phyloP scores from a whole-genome alignment of 2,329 filamentous ascomycete species.

The Lecanicillium sp. region DNA sequence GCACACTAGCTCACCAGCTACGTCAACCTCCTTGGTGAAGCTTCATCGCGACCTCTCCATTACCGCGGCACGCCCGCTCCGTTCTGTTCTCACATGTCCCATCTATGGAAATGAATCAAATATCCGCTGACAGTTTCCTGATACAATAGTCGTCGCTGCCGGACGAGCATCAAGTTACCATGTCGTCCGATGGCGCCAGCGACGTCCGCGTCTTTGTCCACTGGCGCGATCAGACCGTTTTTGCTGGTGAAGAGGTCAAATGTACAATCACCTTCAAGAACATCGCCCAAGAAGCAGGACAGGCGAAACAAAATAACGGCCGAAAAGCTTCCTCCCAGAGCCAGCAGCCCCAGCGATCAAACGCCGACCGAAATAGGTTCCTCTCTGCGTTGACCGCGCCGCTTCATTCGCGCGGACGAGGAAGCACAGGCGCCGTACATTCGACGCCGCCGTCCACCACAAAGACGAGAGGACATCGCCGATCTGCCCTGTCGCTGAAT shows the following conservation, averaged over 20 bases:
- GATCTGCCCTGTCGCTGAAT: slow-evolving; percentile 56
- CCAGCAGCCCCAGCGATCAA: slow-evolving; percentile 15
- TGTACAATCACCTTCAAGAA: slow-evolving; percentile 97
- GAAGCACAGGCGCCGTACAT: slow-evolving; percentile 29
- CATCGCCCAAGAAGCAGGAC: slow-evolving; percentile 42
- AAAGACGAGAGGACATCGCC: slow-evolving; percentile 48
- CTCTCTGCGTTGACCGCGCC: slow-evolving; percentile 33
- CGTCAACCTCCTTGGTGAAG: too few species aligned
- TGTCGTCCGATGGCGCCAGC: slow-evolving; percentile 41
- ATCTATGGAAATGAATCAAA: too few species aligned
- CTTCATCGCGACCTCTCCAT: too few species aligned
- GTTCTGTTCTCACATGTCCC: too few species aligned
- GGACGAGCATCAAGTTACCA: slow-evolving; percentile 16
- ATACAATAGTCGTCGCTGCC: too few species aligned
- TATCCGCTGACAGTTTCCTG: too few species aligned
- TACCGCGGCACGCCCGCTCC: too few species aligned
- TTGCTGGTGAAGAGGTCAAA: slow-evolving; percentile 91
- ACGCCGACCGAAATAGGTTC: slow-evolving; percentile 27
- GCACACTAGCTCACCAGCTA: too few species aligned
- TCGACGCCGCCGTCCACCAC: slow-evolving; percentile 34
- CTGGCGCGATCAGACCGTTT: slow-evolving; percentile 91
- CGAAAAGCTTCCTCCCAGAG: slow-evolving; percentile 12
- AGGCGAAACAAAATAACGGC: slow-evolving; percentile 17
- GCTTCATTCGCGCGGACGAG: slow-evolving; percentile 32
- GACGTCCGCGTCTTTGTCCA: slow-evolving; percentile 93